Percentiles rank a stretch among this genome's conserved stretches.
Conservation (phyloP, 2,329 filamentous ascomycete species). For the Trichoderma lentiforme region DNA sequence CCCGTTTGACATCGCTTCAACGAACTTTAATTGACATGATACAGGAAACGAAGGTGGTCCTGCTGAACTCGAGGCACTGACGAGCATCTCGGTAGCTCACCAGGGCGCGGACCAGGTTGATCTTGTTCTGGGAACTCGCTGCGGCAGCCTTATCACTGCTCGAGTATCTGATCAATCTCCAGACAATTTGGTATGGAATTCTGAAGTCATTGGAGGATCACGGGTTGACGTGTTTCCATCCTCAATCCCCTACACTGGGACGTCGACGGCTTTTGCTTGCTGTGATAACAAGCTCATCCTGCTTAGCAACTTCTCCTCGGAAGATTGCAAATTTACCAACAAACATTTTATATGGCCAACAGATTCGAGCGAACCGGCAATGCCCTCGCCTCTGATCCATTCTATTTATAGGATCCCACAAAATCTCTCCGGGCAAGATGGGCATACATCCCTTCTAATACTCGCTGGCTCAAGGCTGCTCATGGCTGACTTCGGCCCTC, state of each 20-base stretch:
- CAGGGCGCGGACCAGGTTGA: constrained; percentile 28
- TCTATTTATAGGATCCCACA: constrained; percentile 43
- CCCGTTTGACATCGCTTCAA: neutral
- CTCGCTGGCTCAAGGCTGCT: constrained; percentile 50
- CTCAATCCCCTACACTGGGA: constrained; percentile 25
- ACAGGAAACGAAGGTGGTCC: neutral
- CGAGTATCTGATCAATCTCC: constrained; percentile 23
- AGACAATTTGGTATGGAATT: constrained; percentile 27
- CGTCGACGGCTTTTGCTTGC: constrained; percentile 40
- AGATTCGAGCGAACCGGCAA: constrained; percentile 45
- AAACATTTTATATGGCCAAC: constrained; percentile 51
- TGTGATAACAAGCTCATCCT: constrained; percentile 48
- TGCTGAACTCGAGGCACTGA: constrained; percentile 39
- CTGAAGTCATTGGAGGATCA: constrained; percentile 36
- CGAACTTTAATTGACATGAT: neutral
- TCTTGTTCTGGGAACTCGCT: constrained; percentile 48
- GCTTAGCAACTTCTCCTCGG: constrained; percentile 37
- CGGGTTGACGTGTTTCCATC: constrained; percentile 35
- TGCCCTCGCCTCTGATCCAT: constrained; percentile 47
- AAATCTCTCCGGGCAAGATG: constrained; percentile 37
- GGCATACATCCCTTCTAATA: constrained; percentile 46
- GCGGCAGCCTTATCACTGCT: constrained; percentile 49
- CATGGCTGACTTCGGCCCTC: constrained; percentile 49
- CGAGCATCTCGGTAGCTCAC: constrained; percentile 40
- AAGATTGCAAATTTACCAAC: constrained; percentile 33